Base-by-base conservation (phyloP, 768 basidiomycete genomes). In the Lactarius trivialis region DNA sequence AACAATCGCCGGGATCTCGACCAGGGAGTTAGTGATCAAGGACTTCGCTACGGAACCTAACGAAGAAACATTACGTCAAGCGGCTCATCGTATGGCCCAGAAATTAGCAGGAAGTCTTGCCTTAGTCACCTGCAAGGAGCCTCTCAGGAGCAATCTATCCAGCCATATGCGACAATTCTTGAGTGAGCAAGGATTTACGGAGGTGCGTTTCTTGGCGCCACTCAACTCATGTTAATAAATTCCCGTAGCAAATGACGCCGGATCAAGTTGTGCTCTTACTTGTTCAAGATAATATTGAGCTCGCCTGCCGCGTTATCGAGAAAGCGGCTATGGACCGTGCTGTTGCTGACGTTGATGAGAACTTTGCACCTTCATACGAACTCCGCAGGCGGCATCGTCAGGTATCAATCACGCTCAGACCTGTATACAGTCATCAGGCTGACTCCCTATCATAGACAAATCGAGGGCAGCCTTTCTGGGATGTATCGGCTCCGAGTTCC, bases 311-410 rank as follows among this genome's bases (percentile, higher is more conserved):
- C 58, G 91, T 93, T 9, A 95, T 99, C 65, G 94, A 98, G 75
- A 95, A 93, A 69, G 95, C 95, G 6, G 97, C 97, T 0, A 97
- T 97, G 90, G 95, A 98, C 69, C 85, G 93, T 61, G 95, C 95
- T 7, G 83, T 93, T 56, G 82, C 85, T 4, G 97, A 98, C 69
- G 90, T 97, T 7, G 97, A 99, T 71, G 93, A 96, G 64, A 86
- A 84, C 26, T 91, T 99, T 64, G 79, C 83, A 2, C 65, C 82
- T 28, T 89, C 93, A 11, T 97, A 94, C 70, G 89, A 93, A 36
- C 79, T 81, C 51, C 82, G 97, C 58, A 84, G 90, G 60, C 85
- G 89, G 52, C 93, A 98, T 71, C 83, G 93, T 60, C 93, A 96
- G 79, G 86, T 89, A 61, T 57, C 79, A 76, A 17, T 21, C 45